Evolutionary conservation across 805 yeast genomes (phyloP).

Genomic region (Metschnikowia corniflorae): DNA sequence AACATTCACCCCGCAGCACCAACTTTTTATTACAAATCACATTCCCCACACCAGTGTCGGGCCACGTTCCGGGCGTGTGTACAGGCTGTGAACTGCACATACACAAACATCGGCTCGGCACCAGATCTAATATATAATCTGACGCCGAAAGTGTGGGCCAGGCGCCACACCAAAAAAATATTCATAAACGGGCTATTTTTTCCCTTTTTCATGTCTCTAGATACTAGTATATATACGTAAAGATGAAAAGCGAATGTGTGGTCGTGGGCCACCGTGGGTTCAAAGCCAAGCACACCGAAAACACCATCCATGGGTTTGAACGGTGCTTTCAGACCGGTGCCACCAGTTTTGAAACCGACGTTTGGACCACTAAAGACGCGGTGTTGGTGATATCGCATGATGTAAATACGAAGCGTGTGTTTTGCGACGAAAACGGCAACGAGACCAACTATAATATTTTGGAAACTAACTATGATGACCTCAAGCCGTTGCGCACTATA

Average conservation of each 20-base stretch:
- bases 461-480: constrained; percentile 26
- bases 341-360: constrained; percentile 40
- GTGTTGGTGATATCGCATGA: constrained; percentile 41
- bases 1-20: too few species aligned
- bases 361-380: constrained; percentile 37
- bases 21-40: too few species aligned
- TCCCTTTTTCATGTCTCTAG: too few species aligned
- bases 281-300: constrained; percentile 39
- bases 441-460: constrained; percentile 34
- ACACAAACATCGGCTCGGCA: too few species aligned
- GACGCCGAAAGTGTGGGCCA: too few species aligned
- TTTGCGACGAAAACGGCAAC: constrained; percentile 32
- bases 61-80: too few species aligned
- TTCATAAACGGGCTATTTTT: too few species aligned
- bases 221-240: too few species aligned
- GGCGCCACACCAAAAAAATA: too few species aligned
- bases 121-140: too few species aligned
- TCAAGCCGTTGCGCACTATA: constrained; percentile 24
- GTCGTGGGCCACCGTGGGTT: constrained; percentile 44
- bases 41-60: too few species aligned
- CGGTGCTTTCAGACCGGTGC: constrained; percentile 39
- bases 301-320: constrained; percentile 36
- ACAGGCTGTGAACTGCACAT: too few species aligned
- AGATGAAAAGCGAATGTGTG: constrained; percentile 8
- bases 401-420: constrained; percentile 34